phyloP scores from a whole-genome alignment of 2,329 filamentous ascomycete genomes.

The Diaporthe sp. region DNA sequence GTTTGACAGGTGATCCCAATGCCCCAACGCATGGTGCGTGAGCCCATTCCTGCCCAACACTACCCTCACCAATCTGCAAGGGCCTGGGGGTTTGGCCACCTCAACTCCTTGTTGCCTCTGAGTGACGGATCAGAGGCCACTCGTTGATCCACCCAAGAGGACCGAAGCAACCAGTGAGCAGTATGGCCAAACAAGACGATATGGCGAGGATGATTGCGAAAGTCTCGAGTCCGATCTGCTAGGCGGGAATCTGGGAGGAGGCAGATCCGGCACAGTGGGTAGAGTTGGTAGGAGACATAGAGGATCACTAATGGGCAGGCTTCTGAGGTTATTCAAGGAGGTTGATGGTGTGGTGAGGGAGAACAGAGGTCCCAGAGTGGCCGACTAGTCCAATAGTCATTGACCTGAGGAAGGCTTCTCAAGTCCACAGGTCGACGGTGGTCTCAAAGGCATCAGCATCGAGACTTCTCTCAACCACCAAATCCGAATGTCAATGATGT shows the following conservation, averaged over 20 bases:
- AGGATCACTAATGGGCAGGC: not conserved
- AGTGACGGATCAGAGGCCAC: not conserved
- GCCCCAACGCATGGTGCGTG: not conserved
- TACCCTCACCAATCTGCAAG: not conserved
- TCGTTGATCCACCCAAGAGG: slow-evolving; percentile 5
- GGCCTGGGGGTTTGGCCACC: not conserved
- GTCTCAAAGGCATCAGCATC: not conserved
- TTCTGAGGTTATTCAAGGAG: not conserved
- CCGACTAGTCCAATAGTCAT: not conserved
- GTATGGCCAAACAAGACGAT: not conserved
- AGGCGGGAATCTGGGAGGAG: not conserved
- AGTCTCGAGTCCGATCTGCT: not conserved
- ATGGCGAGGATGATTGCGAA: not conserved
- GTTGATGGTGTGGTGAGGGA: not conserved
- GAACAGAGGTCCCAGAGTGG: too few relatives aligned
- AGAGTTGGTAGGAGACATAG: not conserved
- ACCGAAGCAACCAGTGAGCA: slow-evolving; percentile 1
- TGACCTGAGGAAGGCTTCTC: not conserved
- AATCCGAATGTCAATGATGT: too few relatives aligned
- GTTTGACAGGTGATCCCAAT: not conserved
- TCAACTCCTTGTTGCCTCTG: not conserved
- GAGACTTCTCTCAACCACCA: not conserved
- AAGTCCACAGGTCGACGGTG: too few relatives aligned
- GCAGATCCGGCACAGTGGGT: not conserved
- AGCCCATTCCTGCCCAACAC: not conserved